Evolutionary conservation across 116 monocot genomes (phyloP).

Genomic region (Iris pallida): DNA sequence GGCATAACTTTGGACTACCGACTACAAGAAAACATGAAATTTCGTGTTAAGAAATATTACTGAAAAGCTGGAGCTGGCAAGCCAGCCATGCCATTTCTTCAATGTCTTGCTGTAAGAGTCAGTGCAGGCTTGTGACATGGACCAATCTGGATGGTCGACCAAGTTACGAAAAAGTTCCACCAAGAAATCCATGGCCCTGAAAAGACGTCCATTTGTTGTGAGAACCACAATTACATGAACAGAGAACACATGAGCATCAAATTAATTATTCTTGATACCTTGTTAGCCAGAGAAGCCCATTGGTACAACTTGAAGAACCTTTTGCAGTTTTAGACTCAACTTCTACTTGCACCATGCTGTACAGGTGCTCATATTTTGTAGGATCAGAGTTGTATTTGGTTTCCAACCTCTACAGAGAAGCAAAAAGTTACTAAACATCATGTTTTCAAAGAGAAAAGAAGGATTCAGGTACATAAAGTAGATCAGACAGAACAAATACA

Average conservation of each 20-base stretch:
- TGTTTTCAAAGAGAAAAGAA: no score
- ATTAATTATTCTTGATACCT: slow-evolving; percentile 39
- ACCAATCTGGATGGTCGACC: slow-evolving; percentile 75
- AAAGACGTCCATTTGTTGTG: background rate
- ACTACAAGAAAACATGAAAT: no score
- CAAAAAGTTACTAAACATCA: background rate
- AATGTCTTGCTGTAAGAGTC: slow-evolving; percentile 85
- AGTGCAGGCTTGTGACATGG: slow-evolving; percentile 69
- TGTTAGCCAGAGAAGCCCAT: slow-evolving; percentile 96
- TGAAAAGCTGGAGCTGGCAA: slow-evolving; percentile 82
- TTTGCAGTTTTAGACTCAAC: slow-evolving; percentile 74
- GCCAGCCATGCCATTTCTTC: slow-evolving; percentile 94
- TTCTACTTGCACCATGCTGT: slow-evolving; percentile 82
- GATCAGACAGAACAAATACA: no score
- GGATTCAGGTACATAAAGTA: no score
- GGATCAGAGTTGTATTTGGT: slow-evolving; percentile 63
- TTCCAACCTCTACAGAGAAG: slow-evolving; percentile 73
- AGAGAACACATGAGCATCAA: background rate
- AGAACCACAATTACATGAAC: background rate
- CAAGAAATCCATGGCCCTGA: slow-evolving; percentile 88
- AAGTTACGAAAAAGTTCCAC: slow-evolving; percentile 82
- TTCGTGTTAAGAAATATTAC: slow-evolving; percentile 19
- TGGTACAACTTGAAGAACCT: slow-evolving; percentile 87
- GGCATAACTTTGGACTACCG: no score
- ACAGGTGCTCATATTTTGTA: slow-evolving; percentile 66